phyloP scores from a whole-genome alignment of 2,329 filamentous ascomycete species.

The Aureobasidium lini region DNA sequence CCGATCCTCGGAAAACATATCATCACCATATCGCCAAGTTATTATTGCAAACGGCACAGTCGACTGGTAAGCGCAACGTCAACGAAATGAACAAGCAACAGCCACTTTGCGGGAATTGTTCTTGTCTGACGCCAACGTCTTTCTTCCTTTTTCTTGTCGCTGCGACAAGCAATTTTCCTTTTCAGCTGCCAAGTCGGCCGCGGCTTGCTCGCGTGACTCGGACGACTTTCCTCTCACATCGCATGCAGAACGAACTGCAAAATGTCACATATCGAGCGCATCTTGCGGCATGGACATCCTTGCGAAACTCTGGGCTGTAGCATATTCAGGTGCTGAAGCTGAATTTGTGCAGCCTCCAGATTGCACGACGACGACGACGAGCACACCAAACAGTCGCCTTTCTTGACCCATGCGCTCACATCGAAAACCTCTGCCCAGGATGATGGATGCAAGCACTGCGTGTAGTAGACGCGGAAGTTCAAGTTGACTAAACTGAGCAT shows the following conservation, averaged over 20 bases:
- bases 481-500: too few species aligned
- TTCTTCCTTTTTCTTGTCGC: neutral
- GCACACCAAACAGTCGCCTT: too few species aligned
- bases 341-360: neutral
- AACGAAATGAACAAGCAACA: neutral
- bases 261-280: too few species aligned
- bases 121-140: neutral
- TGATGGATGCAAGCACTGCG: too few species aligned
- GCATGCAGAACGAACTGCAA: too few species aligned
- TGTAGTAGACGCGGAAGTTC: too few species aligned
- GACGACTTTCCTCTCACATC: neutral
- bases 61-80: neutral
- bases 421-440: too few species aligned
- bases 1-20: neutral
- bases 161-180: neutral
- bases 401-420: too few species aligned
- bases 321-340: neutral
- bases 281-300: neutral
- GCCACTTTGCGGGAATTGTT: neutral
- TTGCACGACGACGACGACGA: too few species aligned
- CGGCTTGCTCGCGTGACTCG: neutral
- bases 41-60: neutral
- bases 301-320: neutral
- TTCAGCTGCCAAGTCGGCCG: conserved; percentile 1
- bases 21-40: neutral